Evolutionary conservation across 805 yeast genomes (phyloP).

Genomic region (Kazachstania africana): DNA sequence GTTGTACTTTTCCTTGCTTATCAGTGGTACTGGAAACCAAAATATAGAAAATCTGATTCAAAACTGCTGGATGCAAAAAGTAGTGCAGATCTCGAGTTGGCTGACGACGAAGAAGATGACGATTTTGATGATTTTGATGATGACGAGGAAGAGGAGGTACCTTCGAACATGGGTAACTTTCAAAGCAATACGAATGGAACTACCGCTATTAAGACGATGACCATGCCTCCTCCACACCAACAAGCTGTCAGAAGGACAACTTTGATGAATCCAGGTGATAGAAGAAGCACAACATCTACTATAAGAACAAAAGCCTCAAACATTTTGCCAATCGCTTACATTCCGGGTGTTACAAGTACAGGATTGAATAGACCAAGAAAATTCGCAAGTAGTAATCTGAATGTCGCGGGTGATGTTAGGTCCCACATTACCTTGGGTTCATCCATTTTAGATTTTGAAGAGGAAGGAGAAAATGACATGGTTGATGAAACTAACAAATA

Average conservation of each 20-base stretch:
- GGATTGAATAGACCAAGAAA: slow-evolving; percentile 1
- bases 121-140: slow-evolving; percentile 10
- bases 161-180: slow-evolving; percentile 3
- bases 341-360: slow-evolving; percentile 70
- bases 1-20: slow-evolving; percentile 30
- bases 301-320: slow-evolving; percentile 73
- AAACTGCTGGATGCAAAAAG: slow-evolving; percentile 14
- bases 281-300: slow-evolving; percentile 41
- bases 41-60: slow-evolving; percentile 21
- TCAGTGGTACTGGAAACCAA: slow-evolving; percentile 32
- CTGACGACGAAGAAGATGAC: slow-evolving; percentile 17
- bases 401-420: slow-evolving; percentile 16
- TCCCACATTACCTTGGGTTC: slow-evolving; percentile 31
- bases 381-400: slow-evolving; percentile 1
- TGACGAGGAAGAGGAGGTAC: slow-evolving; percentile 13
- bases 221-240: not conserved
- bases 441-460: slow-evolving; percentile 32
- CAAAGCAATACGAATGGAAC: not conserved
- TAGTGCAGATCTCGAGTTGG: slow-evolving; percentile 14
- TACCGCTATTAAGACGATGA: not conserved
- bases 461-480: slow-evolving; percentile 7
- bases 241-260: not conserved
- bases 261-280: slow-evolving; percentile 7
- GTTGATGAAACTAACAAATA: slow-evolving; percentile 22
- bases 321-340: slow-evolving; percentile 82